A percentile compares a stretch with the other conserved stretches of the same genome.
These are phyloP conservation scores for Neonectria ditissima DNA, from an alignment of 2,329 filamentous ascomycete species.

Conservation along the genomic window DNA sequence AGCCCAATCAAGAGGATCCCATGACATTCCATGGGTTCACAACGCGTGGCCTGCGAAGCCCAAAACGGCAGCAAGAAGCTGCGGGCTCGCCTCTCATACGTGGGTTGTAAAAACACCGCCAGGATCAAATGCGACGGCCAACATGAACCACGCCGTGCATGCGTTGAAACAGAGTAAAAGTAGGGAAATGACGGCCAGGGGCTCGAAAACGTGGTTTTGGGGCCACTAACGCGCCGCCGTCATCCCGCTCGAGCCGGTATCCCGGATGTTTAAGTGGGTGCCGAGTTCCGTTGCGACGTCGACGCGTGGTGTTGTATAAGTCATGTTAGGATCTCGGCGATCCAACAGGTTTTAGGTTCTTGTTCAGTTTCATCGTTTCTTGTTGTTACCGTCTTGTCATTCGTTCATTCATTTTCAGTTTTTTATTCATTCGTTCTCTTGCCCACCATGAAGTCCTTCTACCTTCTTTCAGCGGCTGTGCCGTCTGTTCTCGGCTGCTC, in stretches of 20 bases:
- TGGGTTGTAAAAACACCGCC: neutral
- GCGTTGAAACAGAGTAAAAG: neutral
- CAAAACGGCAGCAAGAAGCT: neutral
- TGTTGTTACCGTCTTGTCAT: neutral
- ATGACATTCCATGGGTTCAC: neutral
- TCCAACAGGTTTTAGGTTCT: neutral
- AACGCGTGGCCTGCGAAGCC: neutral
- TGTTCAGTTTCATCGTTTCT: neutral
- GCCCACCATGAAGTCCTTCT: slow-evolving; percentile 17
- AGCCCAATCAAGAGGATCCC: neutral
- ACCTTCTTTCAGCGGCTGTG: slow-evolving; percentile 22
- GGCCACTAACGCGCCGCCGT: neutral
- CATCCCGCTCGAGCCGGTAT: slow-evolving; percentile 6
- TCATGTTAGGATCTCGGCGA: neutral
- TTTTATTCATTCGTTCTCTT: neutral
- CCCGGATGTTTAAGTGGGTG: slow-evolving; percentile 1
- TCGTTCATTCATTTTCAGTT: slow-evolving; percentile 5
- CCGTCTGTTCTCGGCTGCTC: slow-evolving; percentile 18
- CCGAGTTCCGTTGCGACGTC: slow-evolving; percentile 3
- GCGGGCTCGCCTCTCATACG: neutral
- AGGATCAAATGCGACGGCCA: neutral
- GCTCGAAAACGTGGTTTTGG: neutral
- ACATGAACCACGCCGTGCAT: neutral
- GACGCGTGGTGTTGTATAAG: neutral
- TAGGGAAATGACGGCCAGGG: slow-evolving; percentile 4